Conservation (phyloP, 2,329 filamentous ascomycete genomes). For the Apiospora hydei region DNA sequence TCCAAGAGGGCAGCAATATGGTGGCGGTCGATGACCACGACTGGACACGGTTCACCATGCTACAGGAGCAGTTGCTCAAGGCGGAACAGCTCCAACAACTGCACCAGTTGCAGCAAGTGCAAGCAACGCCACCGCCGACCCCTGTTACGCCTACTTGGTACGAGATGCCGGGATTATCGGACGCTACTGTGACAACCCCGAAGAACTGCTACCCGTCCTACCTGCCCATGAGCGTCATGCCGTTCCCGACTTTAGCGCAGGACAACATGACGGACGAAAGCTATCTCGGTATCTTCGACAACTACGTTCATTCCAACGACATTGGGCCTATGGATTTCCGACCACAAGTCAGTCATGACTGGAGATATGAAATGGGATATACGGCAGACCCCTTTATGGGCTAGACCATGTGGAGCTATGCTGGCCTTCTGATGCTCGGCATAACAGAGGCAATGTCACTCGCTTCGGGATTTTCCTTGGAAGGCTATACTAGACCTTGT, state of each 20-base stretch:
- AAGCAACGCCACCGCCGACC: background rate
- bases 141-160: background rate
- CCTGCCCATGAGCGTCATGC: background rate
- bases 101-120: background rate
- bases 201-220: background rate
- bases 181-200: background rate
- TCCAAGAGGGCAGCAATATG: background rate
- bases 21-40: background rate
- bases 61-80: slow-evolving; percentile 8
- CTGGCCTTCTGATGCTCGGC: background rate
- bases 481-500: background rate
- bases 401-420: background rate
- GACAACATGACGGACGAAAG: background rate
- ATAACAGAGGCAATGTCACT: background rate
- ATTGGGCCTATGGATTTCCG: background rate
- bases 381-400: background rate
- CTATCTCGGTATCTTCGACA: slow-evolving; percentile 3
- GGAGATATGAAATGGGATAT: background rate
- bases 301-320: background rate
- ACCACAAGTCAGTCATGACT: background rate
- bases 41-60: background rate
- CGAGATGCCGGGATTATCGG: background rate
- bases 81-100: slow-evolving; percentile 3
- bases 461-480: background rate
- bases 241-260: background rate